Evolutionary conservation across 371 early-diverging fungal species (phyloP).

Genomic region (Zychaea mexicana): DNA sequence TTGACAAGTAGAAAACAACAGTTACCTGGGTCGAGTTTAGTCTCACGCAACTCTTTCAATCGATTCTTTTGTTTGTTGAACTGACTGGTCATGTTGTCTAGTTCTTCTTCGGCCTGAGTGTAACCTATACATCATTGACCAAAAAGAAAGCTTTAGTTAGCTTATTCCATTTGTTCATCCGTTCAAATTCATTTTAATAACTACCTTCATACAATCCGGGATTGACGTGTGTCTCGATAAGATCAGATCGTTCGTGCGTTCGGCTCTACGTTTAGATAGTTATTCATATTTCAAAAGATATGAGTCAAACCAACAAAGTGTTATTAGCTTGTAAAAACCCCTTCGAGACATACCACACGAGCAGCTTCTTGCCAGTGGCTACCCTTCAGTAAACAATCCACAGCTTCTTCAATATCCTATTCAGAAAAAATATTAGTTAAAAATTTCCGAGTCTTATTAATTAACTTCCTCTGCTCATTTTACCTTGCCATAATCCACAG

Average conservation of each 20-base stretch:
- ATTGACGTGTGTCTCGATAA: slow-evolving; percentile 75
- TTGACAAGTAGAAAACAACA: too few species aligned
- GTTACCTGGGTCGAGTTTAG: slow-evolving; percentile 41
- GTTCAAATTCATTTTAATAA: neutral
- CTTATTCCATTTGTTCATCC: too few species aligned
- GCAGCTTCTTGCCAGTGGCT: slow-evolving; percentile 73
- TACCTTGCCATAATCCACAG: slow-evolving; percentile 65
- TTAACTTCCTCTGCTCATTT: neutral
- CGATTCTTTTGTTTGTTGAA: slow-evolving; percentile 67
- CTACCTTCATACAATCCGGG: slow-evolving; percentile 74
- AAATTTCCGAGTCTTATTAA: neutral
- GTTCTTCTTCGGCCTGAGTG: slow-evolving; percentile 65
- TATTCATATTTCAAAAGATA: neutral
- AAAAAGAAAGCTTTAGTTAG: neutral
- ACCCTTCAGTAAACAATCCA: slow-evolving; percentile 67
- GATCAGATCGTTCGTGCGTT: slow-evolving; percentile 57
- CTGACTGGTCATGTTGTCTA: slow-evolving; percentile 73
- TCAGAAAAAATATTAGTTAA: neutral
- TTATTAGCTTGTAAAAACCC: neutral
- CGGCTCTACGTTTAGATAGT: slow-evolving; percentile 45
- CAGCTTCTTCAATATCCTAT: slow-evolving; percentile 67
- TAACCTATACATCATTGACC: slow-evolving; percentile 26
- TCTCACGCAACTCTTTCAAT: slow-evolving; percentile 57
- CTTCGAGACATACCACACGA: slow-evolving; percentile 52
- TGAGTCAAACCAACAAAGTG: neutral